Base-by-base conservation (phyloP, 768 basidiomycete genomes). In the Lactarius akahatsu region DNA sequence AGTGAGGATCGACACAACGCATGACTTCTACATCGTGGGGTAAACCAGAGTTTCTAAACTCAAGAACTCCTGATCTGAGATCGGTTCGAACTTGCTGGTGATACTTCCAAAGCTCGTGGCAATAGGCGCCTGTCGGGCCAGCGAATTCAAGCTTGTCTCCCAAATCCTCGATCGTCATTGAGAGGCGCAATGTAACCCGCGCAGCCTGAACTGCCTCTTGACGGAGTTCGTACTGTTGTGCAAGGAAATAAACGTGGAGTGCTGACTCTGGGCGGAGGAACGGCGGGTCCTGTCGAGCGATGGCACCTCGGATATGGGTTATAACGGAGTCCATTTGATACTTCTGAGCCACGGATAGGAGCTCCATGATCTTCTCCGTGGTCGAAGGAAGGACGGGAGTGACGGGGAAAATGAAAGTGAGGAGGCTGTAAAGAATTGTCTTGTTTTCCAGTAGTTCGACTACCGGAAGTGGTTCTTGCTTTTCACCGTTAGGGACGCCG, bases 161-260 rank as follows among this genome's bases (percentile, higher is more conserved):
- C 26, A 66, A 3, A 26, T 36, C 20, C 38, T 66, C 60, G 20
- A 66, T 52, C 4, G 61, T 62, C 20, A 66, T 11, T n/a, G 11
- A 2, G 18, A 15, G 59, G 16, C 26, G 52, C 36, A 58, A 38
- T 11, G 36, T 38, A 0, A 38, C 36, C 13, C 36, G 11, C 11
- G 36, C 36, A 38, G 36, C 36, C 36, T 38, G 36, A 38, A 38
- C 9, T 7, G 36, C 36, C 36, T 38, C 36, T 38, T 11, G 36
- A 11, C 16, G 65, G 23, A 66, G 65, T 3, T 40, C 30, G 20
- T 66, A 40, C 20, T 65, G 59, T 38, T 59, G 59, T 13, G 64
- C 58, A 6, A 65, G 59, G 15, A 38, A 59, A 47, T 55, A 65
- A 13, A 36, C 23, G 13, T 26, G 34, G 7, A 65, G 28, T 10